Base-by-base conservation (phyloP, 1,284 basidiomycete species). In the Pascua sp. region DNA sequence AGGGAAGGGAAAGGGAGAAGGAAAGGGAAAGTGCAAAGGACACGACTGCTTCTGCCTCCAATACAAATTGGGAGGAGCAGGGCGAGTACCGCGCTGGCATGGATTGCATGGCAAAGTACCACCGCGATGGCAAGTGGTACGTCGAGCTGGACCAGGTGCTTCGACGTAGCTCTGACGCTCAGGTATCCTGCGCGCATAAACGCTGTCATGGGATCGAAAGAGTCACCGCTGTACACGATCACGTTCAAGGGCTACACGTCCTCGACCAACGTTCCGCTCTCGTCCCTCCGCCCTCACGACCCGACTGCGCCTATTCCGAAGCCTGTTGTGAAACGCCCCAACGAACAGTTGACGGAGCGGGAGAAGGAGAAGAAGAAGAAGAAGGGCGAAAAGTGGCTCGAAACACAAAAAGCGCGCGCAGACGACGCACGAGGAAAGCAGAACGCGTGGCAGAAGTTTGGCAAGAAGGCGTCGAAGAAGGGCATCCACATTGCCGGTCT, bases 391-490 rank as follows among this genome's bases (percentile, higher is more conserved):
- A 96, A 95, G 81, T 96, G 96, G 79, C 73, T 91, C 57, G 91
- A 93, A 79, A 83, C 80, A 8, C 86, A 86, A 69, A 89, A 91
- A 45, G 85, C 86, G 16, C 95, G 95, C 78, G 87, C 91, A 10
- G 90, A 91, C 73, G 92, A 95, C 71, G 91, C 94, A 77, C 83
- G 82, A 51, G 83, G 84, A 59, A 95, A 95, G 79, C 91, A 97
- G 80, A 85, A 84, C 63, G 87, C 87, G 17, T 98, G 95, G 95
- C 91, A 97, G 79, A 93, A 91, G 80, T 98, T 98, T 81, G 90
- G 94, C 11, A 95, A 94, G 80, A 97, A 96, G 80, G 87, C 89
- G 39, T 87, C 90, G 73, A 94, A 91, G 83, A 98, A 98, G 80
- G 93, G 93, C 9, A 87, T 93, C 41, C 75, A 88, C 87, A 78